Conservation (phyloP, 257 asterid genomes). For the Leptodermis oblonga region DNA sequence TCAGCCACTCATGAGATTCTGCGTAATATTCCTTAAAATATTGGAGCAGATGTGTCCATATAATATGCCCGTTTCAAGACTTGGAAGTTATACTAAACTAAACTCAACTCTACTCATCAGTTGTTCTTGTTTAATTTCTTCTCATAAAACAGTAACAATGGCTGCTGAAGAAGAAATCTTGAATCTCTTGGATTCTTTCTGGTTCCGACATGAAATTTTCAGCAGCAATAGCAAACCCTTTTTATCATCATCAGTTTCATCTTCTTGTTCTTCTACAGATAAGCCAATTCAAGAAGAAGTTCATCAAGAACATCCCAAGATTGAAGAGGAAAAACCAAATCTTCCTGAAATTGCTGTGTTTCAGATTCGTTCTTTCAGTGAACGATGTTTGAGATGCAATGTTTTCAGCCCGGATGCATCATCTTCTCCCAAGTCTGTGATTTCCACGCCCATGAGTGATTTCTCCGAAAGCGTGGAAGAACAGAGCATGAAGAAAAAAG, state of each 20-base stretch:
- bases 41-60: background rate
- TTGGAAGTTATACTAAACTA: background rate
- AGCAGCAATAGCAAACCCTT: slow-evolving; percentile 8
- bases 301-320: slow-evolving; percentile 9
- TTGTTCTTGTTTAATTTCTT: slow-evolving; percentile 5
- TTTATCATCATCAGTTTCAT: background rate
- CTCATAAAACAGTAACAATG: slow-evolving; percentile 25
- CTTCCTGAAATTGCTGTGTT: slow-evolving; percentile 12
- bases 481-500: background rate
- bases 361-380: slow-evolving; percentile 12
- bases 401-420: background rate
- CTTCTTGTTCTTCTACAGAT: background rate
- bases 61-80: background rate
- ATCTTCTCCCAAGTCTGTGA: slow-evolving; percentile 33
- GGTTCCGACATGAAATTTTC: slow-evolving; percentile 42
- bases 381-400: slow-evolving; percentile 5
- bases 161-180: slow-evolving; percentile 51
- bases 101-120: no score
- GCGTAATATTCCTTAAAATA: slow-evolving; percentile 11
- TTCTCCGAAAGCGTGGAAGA: slow-evolving; percentile 11
- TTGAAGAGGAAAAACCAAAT: slow-evolving; percentile 14
- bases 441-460: slow-evolving; percentile 23
- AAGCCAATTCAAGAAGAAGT: background rate
- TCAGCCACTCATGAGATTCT: slow-evolving; percentile 18
- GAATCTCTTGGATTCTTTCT: slow-evolving; percentile 52